A percentile compares a stretch with the other conserved stretches of the same genome.
These are phyloP conservation scores for Solanum piurae DNA, from an alignment of 257 asterid genomes.

Conservation along the genomic window DNA sequence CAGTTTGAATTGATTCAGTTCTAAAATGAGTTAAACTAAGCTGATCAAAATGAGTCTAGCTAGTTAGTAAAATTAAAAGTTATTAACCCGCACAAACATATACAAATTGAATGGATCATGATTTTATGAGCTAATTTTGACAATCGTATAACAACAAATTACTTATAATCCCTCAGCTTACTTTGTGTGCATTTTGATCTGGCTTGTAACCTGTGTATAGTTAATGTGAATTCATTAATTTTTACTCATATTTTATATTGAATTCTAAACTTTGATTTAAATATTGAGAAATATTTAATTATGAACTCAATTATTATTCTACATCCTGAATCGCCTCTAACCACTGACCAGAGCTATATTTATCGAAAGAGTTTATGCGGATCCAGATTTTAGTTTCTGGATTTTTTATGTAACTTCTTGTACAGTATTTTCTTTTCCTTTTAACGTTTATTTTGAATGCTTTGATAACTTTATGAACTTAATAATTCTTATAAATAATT, in stretches of 20 bases:
- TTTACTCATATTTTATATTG: neutral
- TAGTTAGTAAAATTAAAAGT: neutral
- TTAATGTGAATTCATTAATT: neutral
- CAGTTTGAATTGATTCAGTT: neutral
- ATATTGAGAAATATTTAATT: too few relatives aligned
- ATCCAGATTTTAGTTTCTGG: neutral
- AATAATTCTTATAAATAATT: neutral
- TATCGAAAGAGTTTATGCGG: neutral
- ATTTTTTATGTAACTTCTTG: neutral
- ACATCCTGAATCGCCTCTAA: neutral
- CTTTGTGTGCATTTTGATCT: neutral
- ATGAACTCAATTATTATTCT: too few relatives aligned
- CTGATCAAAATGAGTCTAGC: neutral
- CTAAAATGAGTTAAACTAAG: neutral
- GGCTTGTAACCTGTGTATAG: neutral
- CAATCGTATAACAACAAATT: neutral
- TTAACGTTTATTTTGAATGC: neutral
- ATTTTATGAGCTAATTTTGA: neutral
- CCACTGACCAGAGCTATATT: neutral
- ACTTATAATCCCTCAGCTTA: neutral
- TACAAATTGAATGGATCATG: neutral
- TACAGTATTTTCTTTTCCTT: neutral
- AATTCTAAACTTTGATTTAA: neutral
- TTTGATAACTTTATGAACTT: neutral
- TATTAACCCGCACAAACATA: neutral